Evolutionary conservation across 1,139 yeast genomes (phyloP), one percentile per base, ranked within the genome.

Genomic region (Kodamaea alishanica): DNA sequence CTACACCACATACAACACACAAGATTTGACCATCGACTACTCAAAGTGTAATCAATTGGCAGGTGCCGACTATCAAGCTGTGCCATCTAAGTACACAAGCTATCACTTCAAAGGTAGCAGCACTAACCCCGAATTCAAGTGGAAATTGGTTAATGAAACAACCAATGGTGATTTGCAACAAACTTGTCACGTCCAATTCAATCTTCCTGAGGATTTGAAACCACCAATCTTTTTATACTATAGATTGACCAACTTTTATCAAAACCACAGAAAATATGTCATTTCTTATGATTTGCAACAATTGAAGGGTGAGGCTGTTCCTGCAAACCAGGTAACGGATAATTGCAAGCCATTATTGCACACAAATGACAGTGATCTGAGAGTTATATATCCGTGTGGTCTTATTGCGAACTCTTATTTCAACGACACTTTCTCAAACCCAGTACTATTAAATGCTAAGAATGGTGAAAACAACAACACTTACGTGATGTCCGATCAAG

Each of bases 191-290:
- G 52, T 84, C 10, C 75, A 77, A 50, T 84, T 84, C 57, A 71
- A 71, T 30, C 55, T 83, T 11, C 86, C 88, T 4, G 67, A 63
- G 33, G 77, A 77, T 40, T 67, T 84, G 45, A 64, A 74, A 33
- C 77, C 79, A 0, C 81, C 87, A 2, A 51, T 83, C n/a, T 84
- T 67, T 55, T 54, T 83, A 46, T 84, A 83, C 60, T 84, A 84
- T 58, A 79, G 75, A 49, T 63, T 84, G 51, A 84, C 90, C 26
- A 83, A 83, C 55, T 84, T 84, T 55, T 83, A 67, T 55, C 94
- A 84, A 55, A 84, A 84, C 54, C 94, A 84, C 61, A 70, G 94
- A 48, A 84, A 82, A 49, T 84, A 82, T 54, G 90, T 84, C 26
- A 77, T 76, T 43, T 81, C 88, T 6, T 81, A 72, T 55, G 92